These are phyloP conservation scores for Tubosaeta sp. DNA, from an alignment of 768 basidiomycete species.

Conservation along the genomic window DNA sequence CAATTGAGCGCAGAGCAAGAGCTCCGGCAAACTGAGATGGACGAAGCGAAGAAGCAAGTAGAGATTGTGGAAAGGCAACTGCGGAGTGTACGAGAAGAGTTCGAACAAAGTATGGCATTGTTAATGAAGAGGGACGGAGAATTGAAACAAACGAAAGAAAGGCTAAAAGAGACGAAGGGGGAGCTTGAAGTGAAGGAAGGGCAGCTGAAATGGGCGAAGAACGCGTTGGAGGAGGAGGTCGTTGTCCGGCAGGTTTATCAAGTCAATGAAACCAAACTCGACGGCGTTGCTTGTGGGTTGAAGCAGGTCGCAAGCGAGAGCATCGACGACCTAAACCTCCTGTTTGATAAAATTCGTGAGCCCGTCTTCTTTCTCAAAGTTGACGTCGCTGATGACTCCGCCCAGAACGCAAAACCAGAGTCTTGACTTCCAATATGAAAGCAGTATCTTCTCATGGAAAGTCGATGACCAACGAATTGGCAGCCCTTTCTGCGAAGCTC, in stretches of 20 bases:
- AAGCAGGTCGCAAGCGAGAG: slow-evolving; percentile 65
- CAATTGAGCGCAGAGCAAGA: slow-evolving; percentile 78
- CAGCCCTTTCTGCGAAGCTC: slow-evolving; percentile 52
- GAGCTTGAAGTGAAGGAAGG: slow-evolving; percentile 50
- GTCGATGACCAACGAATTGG: slow-evolving; percentile 50
- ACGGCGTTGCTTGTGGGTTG: slow-evolving; percentile 68
- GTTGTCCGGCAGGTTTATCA: slow-evolving; percentile 75
- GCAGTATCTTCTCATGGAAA: slow-evolving; percentile 61
- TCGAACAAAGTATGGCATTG: slow-evolving; percentile 81
- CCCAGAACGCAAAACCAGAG: slow-evolving; percentile 68
- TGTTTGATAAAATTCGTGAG: slow-evolving; percentile 85
- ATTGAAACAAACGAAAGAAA: slow-evolving; percentile 56
- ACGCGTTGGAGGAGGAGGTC: slow-evolving; percentile 72
- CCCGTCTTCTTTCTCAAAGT: neutral
- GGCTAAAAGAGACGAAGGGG: slow-evolving; percentile 48
- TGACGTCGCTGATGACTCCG: slow-evolving; percentile 7
- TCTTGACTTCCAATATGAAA: slow-evolving; percentile 61
- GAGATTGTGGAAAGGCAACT: slow-evolving; percentile 83
- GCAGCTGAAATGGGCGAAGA: slow-evolving; percentile 56
- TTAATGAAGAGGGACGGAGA: slow-evolving; percentile 75
- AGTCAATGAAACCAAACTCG: slow-evolving; percentile 63
- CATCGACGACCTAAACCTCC: slow-evolving; percentile 59
- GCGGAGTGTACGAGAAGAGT: slow-evolving; percentile 78
- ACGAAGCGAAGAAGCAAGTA: slow-evolving; percentile 79
- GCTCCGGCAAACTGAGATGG: slow-evolving; percentile 67